phyloP scores from a whole-genome alignment of 768 basidiomycete species.

The Russula olivacea region DNA sequence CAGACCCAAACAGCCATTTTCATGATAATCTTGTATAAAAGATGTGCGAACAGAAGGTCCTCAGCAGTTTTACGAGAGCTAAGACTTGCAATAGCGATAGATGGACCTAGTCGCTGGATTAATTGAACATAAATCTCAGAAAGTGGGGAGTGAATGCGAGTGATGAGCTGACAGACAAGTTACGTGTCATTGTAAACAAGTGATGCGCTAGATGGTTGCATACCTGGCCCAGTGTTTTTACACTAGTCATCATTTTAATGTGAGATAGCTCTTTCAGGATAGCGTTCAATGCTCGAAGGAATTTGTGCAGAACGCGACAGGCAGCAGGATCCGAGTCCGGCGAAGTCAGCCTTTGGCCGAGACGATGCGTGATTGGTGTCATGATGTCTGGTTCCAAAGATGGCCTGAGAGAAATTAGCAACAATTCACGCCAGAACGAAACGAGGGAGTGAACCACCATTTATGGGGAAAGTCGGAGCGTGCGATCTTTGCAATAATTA shows the following conservation, averaged over 20 bases:
- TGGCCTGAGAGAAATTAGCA: constrained; percentile 41
- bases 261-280: constrained; percentile 65
- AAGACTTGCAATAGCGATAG: constrained; percentile 35
- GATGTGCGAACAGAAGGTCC: constrained; percentile 53
- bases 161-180: constrained; percentile 41
- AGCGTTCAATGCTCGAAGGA: constrained; percentile 57
- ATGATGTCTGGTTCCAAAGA: constrained; percentile 51
- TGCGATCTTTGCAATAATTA: constrained; percentile 71
- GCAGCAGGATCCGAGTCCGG: constrained; percentile 37
- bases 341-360: constrained; percentile 44
- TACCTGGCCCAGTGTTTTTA: constrained; percentile 62
- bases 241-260: constrained; percentile 63
- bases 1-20: constrained; percentile 73
- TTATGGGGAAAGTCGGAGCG: constrained; percentile 66
- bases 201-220: constrained; percentile 17
- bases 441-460: constrained; percentile 45
- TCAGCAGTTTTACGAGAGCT: constrained; percentile 37
- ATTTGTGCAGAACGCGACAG: constrained; percentile 50
- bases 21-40: constrained; percentile 68
- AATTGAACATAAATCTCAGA: constrained; percentile 56
- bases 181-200: neutral
- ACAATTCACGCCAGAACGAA: neutral
- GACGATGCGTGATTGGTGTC: constrained; percentile 45
- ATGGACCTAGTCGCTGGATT: constrained; percentile 36
- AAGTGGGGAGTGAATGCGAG: constrained; percentile 49